These are phyloP conservation scores for Saussurea involucrata DNA, from an alignment of 129 eudicot genomes.

Conservation along the genomic window DNA sequence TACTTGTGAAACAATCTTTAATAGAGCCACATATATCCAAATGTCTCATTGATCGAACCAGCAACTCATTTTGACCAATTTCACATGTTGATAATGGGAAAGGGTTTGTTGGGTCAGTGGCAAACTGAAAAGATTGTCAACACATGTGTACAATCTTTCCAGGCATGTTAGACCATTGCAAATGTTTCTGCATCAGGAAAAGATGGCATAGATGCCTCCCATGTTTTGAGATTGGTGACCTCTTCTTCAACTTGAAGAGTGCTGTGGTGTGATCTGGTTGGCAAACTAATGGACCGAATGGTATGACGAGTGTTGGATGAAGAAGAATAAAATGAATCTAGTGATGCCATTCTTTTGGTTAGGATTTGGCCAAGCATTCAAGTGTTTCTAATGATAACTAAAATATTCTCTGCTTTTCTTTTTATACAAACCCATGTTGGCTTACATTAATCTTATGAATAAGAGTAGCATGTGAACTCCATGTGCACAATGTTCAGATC, in stretches of 20 bases:
- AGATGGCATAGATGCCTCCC: constrained; percentile 16
- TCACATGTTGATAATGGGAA: constrained; percentile 6
- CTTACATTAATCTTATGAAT: constrained; percentile 4
- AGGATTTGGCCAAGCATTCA: constrained; percentile 13
- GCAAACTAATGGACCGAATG: constrained; percentile 25
- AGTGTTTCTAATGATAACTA: constrained; percentile 1
- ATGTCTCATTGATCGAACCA: constrained; percentile 43
- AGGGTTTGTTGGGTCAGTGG: constrained; percentile 10
- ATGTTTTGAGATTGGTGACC: constrained; percentile 10
- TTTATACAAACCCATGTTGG: constrained; percentile 18
- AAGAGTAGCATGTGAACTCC: constrained; percentile 18
- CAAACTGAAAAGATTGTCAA: constrained; percentile 16
- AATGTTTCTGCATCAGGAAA: constrained; percentile 12
- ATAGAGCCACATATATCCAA: constrained; percentile 45
- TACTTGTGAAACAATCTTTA: constrained; percentile 33
- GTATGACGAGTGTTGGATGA: constrained; percentile 2
- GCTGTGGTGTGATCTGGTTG: constrained; percentile 19
- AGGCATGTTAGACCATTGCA: constrained; percentile 7
- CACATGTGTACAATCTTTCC: constrained; percentile 23
- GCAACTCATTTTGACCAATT: constrained; percentile 18
- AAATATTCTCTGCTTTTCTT: not conserved
- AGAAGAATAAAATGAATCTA: constrained; percentile 7
- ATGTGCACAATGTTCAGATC: constrained; percentile 10
- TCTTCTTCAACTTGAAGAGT: constrained; percentile 27
- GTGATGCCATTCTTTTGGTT: constrained; percentile 18